Evolutionary conservation across 1,139 yeast genomes (phyloP), one percentile per base, ranked within the genome.

Genomic region (Sugiyamaella novakii): DNA sequence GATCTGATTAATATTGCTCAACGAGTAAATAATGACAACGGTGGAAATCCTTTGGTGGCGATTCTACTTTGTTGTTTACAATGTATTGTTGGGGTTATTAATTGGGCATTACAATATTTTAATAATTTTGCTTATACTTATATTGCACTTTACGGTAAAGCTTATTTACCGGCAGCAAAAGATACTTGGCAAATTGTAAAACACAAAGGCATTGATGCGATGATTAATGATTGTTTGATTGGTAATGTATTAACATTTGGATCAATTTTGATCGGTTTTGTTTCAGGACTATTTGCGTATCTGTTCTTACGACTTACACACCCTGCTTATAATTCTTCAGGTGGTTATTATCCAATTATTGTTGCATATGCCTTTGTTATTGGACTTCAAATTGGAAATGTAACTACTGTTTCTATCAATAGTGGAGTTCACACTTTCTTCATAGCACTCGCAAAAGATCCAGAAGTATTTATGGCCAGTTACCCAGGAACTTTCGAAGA

Each of bases 51-150:
- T 33, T 74, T 80, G 64, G 81, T 80, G 17, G 79, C 79, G 12
- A 73, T 82, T 58, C 73, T 81, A 1, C 54, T 54, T 53, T 72
- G 80, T 55, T 69, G 79, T 37, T 69, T 83, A 40, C 88, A 83
- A 58, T 77, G 83, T 67, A 60, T 87, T 37, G 72, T 84, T 43
- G 78, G 81, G 8, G 72, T 85, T 46, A 67, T 89, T 43, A 88
- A 87, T 58, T 86, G 96, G 88, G 62, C 85, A 60, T 86, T 87
- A 21, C 77, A 83, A 57, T 91, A 87, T 73, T 89, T 91, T 72
- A 89, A 91, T 70, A 92, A 86, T 63, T 91, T 88, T 63, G 95
- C 97, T 10, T 87, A 86, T 66, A 84, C 94, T 33, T 88, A 84
- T 61, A 77, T 91, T 61, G 95, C 96, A 0, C 76, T 91, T 36